Conservation (phyloP, 192 early-diverging fungal species). For the Podila clonocystis region DNA sequence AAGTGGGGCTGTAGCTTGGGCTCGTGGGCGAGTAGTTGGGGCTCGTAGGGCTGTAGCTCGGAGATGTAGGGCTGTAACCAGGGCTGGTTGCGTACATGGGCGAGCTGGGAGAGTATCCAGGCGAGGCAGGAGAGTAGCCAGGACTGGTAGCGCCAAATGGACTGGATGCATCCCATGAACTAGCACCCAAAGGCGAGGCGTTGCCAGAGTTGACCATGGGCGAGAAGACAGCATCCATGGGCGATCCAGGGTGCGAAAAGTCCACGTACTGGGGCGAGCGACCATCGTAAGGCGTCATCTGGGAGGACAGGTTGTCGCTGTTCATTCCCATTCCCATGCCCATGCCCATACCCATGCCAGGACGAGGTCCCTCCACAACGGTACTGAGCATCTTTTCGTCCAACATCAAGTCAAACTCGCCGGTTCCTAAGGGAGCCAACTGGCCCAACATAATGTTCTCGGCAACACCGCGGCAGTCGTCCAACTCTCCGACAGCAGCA, state of each 20-base stretch:
- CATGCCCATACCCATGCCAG: constrained; percentile 58
- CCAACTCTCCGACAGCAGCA: constrained; percentile 88
- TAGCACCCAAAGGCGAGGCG: constrained; percentile 61
- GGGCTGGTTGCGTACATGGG: constrained; percentile 51
- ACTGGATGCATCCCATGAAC: constrained; percentile 45
- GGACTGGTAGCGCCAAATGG: constrained; percentile 52
- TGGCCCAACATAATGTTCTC: constrained; percentile 99
- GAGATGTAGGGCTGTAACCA: constrained; percentile 54
- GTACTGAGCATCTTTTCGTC: constrained; percentile 91
- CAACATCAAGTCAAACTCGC: constrained; percentile 92
- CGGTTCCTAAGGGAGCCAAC: constrained; percentile 95
- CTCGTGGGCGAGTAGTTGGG: constrained; percentile 83
- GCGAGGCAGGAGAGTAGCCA: constrained; percentile 56
- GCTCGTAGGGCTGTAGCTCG: constrained; percentile 77
- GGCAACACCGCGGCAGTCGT: constrained; percentile 96
- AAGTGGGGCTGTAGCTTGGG: constrained; percentile 61
- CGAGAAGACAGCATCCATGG: constrained; percentile 85
- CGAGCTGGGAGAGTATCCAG: constrained; percentile 61
- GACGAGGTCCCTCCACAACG: constrained; percentile 66
- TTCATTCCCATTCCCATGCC: constrained; percentile 65
- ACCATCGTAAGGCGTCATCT: constrained; percentile 84
- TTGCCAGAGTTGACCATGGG: constrained; percentile 84
- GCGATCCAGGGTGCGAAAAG: constrained; percentile 70
- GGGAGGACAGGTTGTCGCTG: constrained; percentile 71
- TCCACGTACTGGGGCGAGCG: constrained; percentile 71